Conservation (phyloP, 208 protist genomes). For the Crithidia bombi region DNA sequence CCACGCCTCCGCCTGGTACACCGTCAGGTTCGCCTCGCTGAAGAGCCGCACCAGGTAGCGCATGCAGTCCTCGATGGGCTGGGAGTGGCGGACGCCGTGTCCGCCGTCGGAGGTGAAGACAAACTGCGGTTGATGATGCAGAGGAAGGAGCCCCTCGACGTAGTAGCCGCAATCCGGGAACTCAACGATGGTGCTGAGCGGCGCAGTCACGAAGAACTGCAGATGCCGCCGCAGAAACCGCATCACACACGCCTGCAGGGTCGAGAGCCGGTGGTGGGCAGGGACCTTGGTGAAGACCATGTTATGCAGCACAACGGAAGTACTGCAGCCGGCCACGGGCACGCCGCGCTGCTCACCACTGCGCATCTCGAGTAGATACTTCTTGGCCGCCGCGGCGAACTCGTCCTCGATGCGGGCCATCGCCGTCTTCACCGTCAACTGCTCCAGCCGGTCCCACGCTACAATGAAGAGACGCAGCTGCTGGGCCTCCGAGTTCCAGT, state of each 20-base stretch:
- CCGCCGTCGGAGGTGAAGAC: conserved; percentile 36
- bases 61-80: conserved; percentile 7
- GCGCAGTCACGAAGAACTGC: conserved; percentile 32
- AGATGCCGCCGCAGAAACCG: conserved; percentile 29
- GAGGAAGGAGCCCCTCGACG: conserved; percentile 52
- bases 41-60: conserved; percentile 22
- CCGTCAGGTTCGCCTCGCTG: conserved; percentile 16
- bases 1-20: conserved; percentile 9
- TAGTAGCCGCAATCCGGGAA: conserved; percentile 36
- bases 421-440: conserved; percentile 12
- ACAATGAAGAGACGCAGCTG: conserved; percentile 38
- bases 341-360: not conserved
- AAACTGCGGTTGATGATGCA: conserved; percentile 50
- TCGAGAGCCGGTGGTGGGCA: conserved; percentile 25
- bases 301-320: conserved; percentile 56
- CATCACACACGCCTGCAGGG: conserved; percentile 39
- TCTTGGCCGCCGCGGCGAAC: conserved; percentile 32
- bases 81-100: conserved; percentile 3
- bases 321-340: conserved; percentile 35
- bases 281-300: conserved; percentile 52
- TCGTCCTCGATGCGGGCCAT: conserved; percentile 30
- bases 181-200: conserved; percentile 40
- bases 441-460: conserved; percentile 28
- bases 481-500: conserved; percentile 65
- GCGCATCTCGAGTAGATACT: conserved; percentile 14